A percentile compares a stretch with the other conserved stretches of the same genome.
phyloP scores from a whole-genome alignment of 1,284 basidiomycete genomes.

The Boletus hoseneyae region DNA sequence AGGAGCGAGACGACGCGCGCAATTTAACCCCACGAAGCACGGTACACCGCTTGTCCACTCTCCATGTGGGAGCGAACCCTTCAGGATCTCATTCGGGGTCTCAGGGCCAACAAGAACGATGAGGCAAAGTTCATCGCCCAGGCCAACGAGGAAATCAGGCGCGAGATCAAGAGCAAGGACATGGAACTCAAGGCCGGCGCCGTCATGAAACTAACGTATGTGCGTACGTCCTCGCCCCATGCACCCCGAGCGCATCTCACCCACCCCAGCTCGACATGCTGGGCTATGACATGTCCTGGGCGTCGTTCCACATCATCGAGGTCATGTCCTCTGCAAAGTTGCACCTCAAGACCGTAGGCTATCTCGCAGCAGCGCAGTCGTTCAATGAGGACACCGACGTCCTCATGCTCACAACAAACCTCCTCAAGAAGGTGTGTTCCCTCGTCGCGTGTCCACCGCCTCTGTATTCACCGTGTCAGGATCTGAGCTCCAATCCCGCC shows the following conservation, averaged over 20 bases:
- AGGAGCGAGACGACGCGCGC: neutral
- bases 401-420: slow-evolving; percentile 95
- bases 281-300: slow-evolving; percentile 88
- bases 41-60: too few species aligned
- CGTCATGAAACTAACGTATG: slow-evolving; percentile 95
- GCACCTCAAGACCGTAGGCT: slow-evolving; percentile 94
- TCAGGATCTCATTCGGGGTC: slow-evolving; percentile 87
- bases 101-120: slow-evolving; percentile 83
- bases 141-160: slow-evolving; percentile 84
- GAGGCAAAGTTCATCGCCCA: slow-evolving; percentile 78
- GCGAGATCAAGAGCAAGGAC: slow-evolving; percentile 90
- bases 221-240: slow-evolving; percentile 43
- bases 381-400: slow-evolving; percentile 96
- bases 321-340: slow-evolving; percentile 93
- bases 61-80: slow-evolving; percentile 95
- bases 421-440: slow-evolving; percentile 87
- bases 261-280: slow-evolving; percentile 82
- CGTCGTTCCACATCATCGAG: slow-evolving; percentile 93
- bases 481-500: slow-evolving; percentile 73
- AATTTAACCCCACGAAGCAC: neutral
- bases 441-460: neutral
- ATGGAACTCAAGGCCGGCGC: slow-evolving; percentile 97
- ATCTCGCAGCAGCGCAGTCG: slow-evolving; percentile 91
- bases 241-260: slow-evolving; percentile 9
- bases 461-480: slow-evolving; percentile 45